Evolutionary conservation across 768 basidiomycete species (phyloP).

Genomic region (Naematelia encephala): DNA sequence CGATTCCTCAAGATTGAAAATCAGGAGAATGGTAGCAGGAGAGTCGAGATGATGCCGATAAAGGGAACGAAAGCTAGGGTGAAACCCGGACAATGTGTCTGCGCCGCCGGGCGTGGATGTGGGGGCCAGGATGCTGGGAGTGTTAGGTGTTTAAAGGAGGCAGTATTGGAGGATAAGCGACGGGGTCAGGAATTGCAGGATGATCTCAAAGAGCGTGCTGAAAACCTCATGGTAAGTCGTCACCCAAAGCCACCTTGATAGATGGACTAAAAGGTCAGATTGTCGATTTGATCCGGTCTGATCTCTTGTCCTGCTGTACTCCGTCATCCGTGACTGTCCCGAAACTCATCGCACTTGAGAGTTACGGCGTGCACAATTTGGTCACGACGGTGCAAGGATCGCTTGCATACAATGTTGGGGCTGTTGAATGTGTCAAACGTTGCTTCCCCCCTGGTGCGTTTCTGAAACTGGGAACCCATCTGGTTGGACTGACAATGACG

Average conservation of each 20-base stretch:
- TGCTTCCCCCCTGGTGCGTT: slow-evolving; percentile 79
- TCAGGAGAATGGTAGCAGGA: slow-evolving; percentile 53
- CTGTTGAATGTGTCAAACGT: slow-evolving; percentile 72
- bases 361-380: slow-evolving; percentile 92
- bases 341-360: slow-evolving; percentile 82
- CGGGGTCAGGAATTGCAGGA: slow-evolving; percentile 42
- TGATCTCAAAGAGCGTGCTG: slow-evolving; percentile 80
- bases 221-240: slow-evolving; percentile 74
- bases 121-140: slow-evolving; percentile 57
- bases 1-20: slow-evolving; percentile 78
- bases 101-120: slow-evolving; percentile 60
- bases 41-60: slow-evolving; percentile 85
- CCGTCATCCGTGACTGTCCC: slow-evolving; percentile 77
- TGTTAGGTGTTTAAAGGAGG: slow-evolving; percentile 53
- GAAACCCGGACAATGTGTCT: slow-evolving; percentile 41
- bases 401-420: slow-evolving; percentile 54
- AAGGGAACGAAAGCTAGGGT: slow-evolving; percentile 74
- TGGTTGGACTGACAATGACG: slow-evolving; percentile 1
- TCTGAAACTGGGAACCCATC: neutral
- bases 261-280: slow-evolving; percentile 54
- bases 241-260: neutral
- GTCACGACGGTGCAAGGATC: slow-evolving; percentile 87
- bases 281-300: slow-evolving; percentile 90
- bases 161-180: slow-evolving; percentile 26
- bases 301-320: slow-evolving; percentile 71